phyloP scores from a whole-genome alignment of 257 asterid species.

The Solanum okadae region DNA sequence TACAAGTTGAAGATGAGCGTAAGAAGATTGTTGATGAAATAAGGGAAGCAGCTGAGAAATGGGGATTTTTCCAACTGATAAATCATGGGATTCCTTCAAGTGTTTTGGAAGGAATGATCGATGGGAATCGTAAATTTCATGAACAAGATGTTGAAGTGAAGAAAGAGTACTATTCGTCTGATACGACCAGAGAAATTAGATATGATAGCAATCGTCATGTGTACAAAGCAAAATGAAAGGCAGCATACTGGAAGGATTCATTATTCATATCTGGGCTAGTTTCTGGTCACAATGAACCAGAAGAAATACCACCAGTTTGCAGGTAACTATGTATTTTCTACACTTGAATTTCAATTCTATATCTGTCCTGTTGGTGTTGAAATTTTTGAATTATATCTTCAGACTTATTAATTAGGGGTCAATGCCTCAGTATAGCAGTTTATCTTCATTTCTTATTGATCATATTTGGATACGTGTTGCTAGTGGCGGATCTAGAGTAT shows the following conservation, averaged over 20 bases:
- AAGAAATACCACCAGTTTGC: slow-evolving; percentile 49
- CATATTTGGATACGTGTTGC: not conserved
- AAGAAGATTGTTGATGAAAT: slow-evolving; percentile 17
- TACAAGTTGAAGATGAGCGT: not conserved
- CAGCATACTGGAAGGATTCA: slow-evolving; percentile 68
- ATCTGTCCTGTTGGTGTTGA: not conserved
- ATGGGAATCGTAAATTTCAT: too few relatives aligned
- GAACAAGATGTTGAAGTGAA: too few relatives aligned
- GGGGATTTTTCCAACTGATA: slow-evolving; percentile 52
- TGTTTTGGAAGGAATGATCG: too few relatives aligned
- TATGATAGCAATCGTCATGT: slow-evolving; percentile 46
- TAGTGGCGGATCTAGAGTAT: not conserved
- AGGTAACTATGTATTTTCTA: slow-evolving; percentile 10
- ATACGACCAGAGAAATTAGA: slow-evolving; percentile 17
- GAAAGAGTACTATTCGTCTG: too few relatives aligned
- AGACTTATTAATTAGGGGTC: not conserved
- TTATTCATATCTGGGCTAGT: slow-evolving; percentile 19
- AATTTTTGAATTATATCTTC: not conserved
- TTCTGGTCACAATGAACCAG: slow-evolving; percentile 9
- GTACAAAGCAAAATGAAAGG: slow-evolving; percentile 12
- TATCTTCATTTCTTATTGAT: not conserved
- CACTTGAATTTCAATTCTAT: not conserved
- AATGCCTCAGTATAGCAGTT: not conserved
- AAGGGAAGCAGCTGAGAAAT: slow-evolving; percentile 34
- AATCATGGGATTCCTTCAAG: slow-evolving; percentile 34